phyloP scores from a whole-genome alignment of 2,329 filamentous ascomycete genomes.

The Ceratocystis diversiconidia region DNA sequence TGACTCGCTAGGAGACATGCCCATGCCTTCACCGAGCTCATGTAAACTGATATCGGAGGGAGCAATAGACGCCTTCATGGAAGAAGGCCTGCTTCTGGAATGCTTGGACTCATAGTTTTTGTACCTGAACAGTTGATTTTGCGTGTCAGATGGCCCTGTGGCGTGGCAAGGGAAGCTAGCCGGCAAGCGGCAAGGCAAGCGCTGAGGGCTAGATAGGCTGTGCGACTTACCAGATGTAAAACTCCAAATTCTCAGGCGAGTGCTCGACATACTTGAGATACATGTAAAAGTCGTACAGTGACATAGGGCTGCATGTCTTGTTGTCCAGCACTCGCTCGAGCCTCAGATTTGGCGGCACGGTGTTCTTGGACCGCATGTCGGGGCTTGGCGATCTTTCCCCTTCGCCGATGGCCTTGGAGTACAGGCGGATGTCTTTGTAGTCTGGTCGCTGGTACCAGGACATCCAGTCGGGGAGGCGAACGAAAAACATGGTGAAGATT shows the following conservation, averaged over 20 bases:
- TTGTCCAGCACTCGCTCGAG: slow-evolving; percentile 35
- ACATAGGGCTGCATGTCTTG: slow-evolving; percentile 37
- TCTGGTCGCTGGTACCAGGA: slow-evolving; percentile 37
- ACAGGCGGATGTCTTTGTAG: slow-evolving; percentile 34
- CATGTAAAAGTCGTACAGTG: slow-evolving; percentile 37
- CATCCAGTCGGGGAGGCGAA: slow-evolving; percentile 26
- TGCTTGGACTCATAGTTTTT: slow-evolving; percentile 29
- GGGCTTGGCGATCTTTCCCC: slow-evolving; percentile 28
- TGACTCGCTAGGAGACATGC: slow-evolving; percentile 2
- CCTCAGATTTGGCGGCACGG: slow-evolving; percentile 29
- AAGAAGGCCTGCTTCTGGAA: slow-evolving; percentile 14
- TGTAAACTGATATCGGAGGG: slow-evolving; percentile 15
- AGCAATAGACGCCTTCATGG: slow-evolving; percentile 17
- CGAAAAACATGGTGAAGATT: slow-evolving; percentile 17
- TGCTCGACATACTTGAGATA: slow-evolving; percentile 37
- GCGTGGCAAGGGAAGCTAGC: background rate
- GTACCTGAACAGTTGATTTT: slow-evolving; percentile 26
- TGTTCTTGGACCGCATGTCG: slow-evolving; percentile 25
- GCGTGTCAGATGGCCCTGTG: background rate
- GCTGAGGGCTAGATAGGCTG: background rate
- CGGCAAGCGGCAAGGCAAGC: background rate
- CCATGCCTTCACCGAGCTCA: slow-evolving; percentile 8
- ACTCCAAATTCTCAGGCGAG: slow-evolving; percentile 36
- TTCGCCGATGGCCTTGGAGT: slow-evolving; percentile 27
- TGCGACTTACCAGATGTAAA: slow-evolving; percentile 32